Evolutionary conservation across 2,329 filamentous ascomycete species (phyloP), one percentile per base, ranked within the genome.

Genomic region (Exophiala dermatitidis): DNA sequence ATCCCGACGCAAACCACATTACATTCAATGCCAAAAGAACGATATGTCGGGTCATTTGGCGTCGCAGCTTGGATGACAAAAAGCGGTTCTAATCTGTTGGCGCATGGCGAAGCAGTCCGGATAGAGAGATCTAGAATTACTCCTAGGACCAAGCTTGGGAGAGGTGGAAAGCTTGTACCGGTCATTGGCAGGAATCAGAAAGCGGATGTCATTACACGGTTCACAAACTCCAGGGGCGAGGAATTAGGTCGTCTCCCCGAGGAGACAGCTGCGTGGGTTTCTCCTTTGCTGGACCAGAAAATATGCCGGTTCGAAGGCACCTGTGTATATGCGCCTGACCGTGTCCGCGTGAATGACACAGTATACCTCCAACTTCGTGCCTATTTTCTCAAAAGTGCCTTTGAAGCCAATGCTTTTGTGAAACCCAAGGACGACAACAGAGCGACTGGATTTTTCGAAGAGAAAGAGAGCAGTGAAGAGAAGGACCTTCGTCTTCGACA

Each of bases 11-110:
- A 66, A 66, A 38, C 32, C 6, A 8, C 50, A 8, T 50, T 69
- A 10, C 64, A 64, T 30, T 63, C 63, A 3, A 80, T 77, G 74
- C 83, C 83, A 0, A 63, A 71, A 1, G 76, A 75, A 61, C 74
- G 93, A 64, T 98, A 97, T 64, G 80, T 97, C 56, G 93, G 93
- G 12, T 88, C 90, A 0, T 93, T 97, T 69, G 93, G 93, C 5
- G 90, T 88, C 3, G 88, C 86, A 50, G 93, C 85, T 3, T 98
- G 93, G 93, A 84, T 88, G 4, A 97, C 91, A 2, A 82, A 84
- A 63, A 96, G 89, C 67, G 91, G 91, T 0, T 73, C 72, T 2
- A 81, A 81, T 36, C 67, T 96, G 4, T 66, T 98, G 29, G 86
- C 83, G 60, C 86, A 95, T 64, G 89, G 87, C 10, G 91, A 97